Evolutionary conservation across 371 early-diverging fungal genomes (phyloP), one percentile per base, ranked within the genome.

Genomic region (Quaeritorhiza haematococci): DNA sequence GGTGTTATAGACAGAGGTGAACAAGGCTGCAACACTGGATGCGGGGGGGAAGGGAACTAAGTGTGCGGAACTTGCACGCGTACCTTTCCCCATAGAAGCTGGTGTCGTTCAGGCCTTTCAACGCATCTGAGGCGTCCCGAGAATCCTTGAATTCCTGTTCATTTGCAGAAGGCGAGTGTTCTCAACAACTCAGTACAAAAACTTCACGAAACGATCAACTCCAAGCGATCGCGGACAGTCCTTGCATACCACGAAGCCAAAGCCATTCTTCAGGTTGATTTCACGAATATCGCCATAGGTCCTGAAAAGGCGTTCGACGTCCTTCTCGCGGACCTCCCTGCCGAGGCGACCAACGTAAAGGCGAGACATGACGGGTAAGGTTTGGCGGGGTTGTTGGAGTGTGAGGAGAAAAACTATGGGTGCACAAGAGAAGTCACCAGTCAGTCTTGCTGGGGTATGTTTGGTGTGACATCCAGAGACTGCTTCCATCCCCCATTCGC

Each of bases 1-100:
- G 26, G 17, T 29, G 29, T 50, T 29, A 29, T 28, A 32, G 32
- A 5, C 8, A 50, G 13, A 29, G 28, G 32, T n/a, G n/a, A n/a
- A n/a, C n/a, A n/a, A n/a, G n/a, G n/a, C n/a, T n/a, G n/a, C n/a
- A n/a, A n/a, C n/a, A n/a, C n/a, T n/a, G n/a, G n/a, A n/a, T n/a
- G n/a, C n/a, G n/a, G n/a, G n/a, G n/a, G 38, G 13, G 26, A 43
- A 19, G 35, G 13, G 24, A 45, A 61, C 55, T 17, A 17, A 13
- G 23, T 13, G 29, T 10, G 1, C 17, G 48, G 3, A 69, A 8
- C 26, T 19, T 1, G n/a, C 13, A 28, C 17, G 24, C 27, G 52
- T 82, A 87, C 89, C 85, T 82, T 71, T 88, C 84, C 38, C 86
- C 88, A 64, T 86, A 73, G 61, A 88, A 88, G 42, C 73, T 75